These are phyloP conservation scores for Salvia miltiorrhiza DNA, from an alignment of 257 asterid species.

Conservation along the genomic window DNA sequence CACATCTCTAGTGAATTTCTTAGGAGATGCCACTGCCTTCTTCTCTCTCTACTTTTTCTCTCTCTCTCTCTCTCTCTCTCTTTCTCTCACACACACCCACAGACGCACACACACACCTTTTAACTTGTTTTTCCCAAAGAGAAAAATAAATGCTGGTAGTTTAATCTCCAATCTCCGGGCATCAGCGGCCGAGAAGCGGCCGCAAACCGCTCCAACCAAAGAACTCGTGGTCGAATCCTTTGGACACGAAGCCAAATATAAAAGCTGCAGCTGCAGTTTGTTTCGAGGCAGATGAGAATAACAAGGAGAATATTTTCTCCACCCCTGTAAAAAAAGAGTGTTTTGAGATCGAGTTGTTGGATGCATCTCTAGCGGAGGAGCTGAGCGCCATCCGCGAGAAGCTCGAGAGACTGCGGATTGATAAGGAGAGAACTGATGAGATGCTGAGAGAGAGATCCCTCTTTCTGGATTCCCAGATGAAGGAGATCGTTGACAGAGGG, in stretches of 20 bases:
- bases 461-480: constrained; percentile 50
- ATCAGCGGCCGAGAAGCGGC: constrained; percentile 23
- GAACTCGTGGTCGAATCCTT: constrained; percentile 27
- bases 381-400: constrained; percentile 64
- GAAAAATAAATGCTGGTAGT: constrained; percentile 13
- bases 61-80: not conserved
- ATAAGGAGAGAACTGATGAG: constrained; percentile 58
- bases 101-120: not conserved
- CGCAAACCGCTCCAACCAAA: constrained; percentile 57
- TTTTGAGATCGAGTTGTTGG: constrained; percentile 31
- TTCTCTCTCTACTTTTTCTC: constrained; percentile 34
- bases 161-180: constrained; percentile 32
- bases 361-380: constrained; percentile 77
- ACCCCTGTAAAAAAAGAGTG: constrained; percentile 22
- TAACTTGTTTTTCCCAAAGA: too few species aligned
- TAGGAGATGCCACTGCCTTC: constrained; percentile 51
- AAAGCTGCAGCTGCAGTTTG: not conserved
- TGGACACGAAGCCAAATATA: not conserved
- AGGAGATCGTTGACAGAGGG: constrained; percentile 47
- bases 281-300: constrained; percentile 13
- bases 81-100: too few species aligned
- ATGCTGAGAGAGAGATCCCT: constrained; percentile 41
- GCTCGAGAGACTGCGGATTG: constrained; percentile 54
- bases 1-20: constrained; percentile 31
- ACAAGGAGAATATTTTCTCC: constrained; percentile 51